phyloP scores from a whole-genome alignment of 192 early-diverging fungal genomes.

The Funneliformis mosseae region DNA sequence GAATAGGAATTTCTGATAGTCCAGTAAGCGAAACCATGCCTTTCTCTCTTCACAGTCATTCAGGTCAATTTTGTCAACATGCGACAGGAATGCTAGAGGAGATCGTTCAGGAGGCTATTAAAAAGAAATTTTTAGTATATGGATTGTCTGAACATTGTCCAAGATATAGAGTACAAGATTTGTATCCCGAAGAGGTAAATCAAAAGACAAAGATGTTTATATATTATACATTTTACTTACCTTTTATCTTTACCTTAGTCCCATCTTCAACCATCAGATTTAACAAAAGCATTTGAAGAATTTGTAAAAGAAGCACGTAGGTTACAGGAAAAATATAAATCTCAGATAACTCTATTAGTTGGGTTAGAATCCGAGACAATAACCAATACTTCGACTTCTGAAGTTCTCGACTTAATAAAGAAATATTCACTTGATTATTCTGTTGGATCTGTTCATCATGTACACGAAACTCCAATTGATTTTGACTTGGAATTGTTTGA shows the following conservation, averaged over 20 bases:
- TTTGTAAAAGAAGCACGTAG: constrained; percentile 75
- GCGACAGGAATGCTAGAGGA: constrained; percentile 84
- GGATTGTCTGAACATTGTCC: constrained; percentile 96
- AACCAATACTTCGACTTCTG: constrained; percentile 36
- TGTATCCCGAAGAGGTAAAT: constrained; percentile 90
- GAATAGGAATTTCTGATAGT: neutral
- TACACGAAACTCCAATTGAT: constrained; percentile 79
- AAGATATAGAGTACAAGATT: constrained; percentile 68
- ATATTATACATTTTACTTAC: neutral
- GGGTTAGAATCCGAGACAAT: constrained; percentile 93
- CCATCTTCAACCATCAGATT: constrained; percentile 64
- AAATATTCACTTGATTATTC: constrained; percentile 71
- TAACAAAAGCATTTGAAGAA: constrained; percentile 60
- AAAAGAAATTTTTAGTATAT: constrained; percentile 68
- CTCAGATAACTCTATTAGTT: constrained; percentile 72
- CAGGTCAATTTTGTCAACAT: constrained; percentile 94
- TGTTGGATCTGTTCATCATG: constrained; percentile 94
- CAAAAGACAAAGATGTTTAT: neutral
- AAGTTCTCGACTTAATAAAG: neutral
- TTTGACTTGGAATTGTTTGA: constrained; percentile 68
- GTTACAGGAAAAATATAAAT: constrained; percentile 67
- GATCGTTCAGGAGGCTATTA: constrained; percentile 76
- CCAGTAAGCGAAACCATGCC: neutral
- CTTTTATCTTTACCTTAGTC: constrained; percentile 46
- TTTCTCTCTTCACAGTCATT: constrained; percentile 90